A percentile compares a stretch with the other conserved stretches of the same genome.
phyloP scores from a whole-genome alignment of 768 basidiomycete genomes.

The Leccinellum luteum region DNA sequence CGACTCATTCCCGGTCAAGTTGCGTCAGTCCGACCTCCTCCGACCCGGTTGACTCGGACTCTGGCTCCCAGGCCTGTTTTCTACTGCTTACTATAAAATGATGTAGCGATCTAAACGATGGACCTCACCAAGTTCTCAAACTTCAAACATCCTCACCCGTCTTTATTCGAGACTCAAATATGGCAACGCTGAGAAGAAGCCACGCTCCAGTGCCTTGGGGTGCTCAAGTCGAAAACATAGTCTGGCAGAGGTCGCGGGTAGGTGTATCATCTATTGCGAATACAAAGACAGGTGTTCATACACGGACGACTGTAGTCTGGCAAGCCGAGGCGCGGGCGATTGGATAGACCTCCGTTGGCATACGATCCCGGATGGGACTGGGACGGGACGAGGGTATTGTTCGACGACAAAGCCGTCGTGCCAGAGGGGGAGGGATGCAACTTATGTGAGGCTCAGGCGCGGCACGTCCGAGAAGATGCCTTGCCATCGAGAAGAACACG shows the following conservation, averaged over 20 bases:
- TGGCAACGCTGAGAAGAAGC: conserved; percentile 21
- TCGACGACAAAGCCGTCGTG: neutral
- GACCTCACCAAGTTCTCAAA: neutral
- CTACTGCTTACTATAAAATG: conserved; percentile 15
- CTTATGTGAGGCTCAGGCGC: neutral
- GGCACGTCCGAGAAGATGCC: neutral
- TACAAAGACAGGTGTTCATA: neutral
- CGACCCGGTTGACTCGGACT: conserved; percentile 9
- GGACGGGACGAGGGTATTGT: conserved; percentile 17
- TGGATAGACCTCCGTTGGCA: conserved; percentile 10
- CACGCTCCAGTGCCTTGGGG: conserved; percentile 10
- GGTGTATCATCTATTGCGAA: neutral
- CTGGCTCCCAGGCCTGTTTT: neutral
- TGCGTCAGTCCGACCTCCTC: neutral
- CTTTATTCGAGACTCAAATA: neutral
- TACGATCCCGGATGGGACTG: conserved; percentile 25
- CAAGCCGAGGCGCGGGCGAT: conserved; percentile 12
- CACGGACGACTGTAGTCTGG: conserved; percentile 4
- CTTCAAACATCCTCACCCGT: neutral
- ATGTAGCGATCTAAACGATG: neutral
- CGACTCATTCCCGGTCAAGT: conserved; percentile 16
- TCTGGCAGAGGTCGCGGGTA: conserved; percentile 16
- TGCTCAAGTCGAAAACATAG: neutral
- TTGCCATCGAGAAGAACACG: neutral
- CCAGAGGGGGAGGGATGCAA: neutral